phyloP scores from a whole-genome alignment of 768 basidiomycete genomes.

The Amanita rimosa region DNA sequence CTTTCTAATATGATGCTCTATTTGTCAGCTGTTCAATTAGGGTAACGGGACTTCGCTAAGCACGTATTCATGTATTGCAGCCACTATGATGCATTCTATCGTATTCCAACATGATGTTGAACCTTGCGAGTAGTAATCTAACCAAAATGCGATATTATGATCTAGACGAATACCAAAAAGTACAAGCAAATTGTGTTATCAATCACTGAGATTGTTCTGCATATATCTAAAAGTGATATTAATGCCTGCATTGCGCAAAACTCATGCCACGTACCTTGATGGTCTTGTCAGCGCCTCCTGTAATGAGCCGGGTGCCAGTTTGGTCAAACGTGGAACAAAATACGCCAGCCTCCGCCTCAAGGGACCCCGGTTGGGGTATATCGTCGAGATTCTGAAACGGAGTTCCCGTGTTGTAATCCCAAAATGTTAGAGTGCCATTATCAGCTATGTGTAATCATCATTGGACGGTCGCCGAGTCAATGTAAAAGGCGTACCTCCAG shows the following conservation, averaged over 20 bases:
- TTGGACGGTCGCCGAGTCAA: neutral
- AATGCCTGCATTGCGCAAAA: neutral
- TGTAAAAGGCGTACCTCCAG: constrained; percentile 56
- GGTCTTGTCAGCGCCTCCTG: constrained; percentile 97
- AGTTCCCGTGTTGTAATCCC: constrained; percentile 92
- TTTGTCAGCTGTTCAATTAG: neutral
- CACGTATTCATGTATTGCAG: constrained; percentile 7
- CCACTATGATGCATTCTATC: neutral
- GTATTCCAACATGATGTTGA: neutral
- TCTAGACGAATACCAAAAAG: neutral
- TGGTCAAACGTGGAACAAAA: constrained; percentile 97
- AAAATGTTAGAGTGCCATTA: constrained; percentile 83
- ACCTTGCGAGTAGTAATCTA: neutral
- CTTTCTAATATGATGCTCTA: neutral
- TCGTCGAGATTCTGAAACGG: constrained; percentile 94
- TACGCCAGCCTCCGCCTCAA: constrained; percentile 94
- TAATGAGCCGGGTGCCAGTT: constrained; percentile 89
- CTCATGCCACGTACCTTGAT: constrained; percentile 63
- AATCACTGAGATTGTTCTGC: constrained; percentile 55
- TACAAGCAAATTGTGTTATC: neutral
- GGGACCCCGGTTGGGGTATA: constrained; percentile 92
- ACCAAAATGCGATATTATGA: neutral
- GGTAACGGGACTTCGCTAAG: neutral
- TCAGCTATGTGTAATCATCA: constrained; percentile 27
- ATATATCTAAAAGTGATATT: constrained; percentile 31